These are phyloP conservation scores for Guyanaporus albipodus DNA, from an alignment of 768 basidiomycete genomes.

Conservation along the genomic window DNA sequence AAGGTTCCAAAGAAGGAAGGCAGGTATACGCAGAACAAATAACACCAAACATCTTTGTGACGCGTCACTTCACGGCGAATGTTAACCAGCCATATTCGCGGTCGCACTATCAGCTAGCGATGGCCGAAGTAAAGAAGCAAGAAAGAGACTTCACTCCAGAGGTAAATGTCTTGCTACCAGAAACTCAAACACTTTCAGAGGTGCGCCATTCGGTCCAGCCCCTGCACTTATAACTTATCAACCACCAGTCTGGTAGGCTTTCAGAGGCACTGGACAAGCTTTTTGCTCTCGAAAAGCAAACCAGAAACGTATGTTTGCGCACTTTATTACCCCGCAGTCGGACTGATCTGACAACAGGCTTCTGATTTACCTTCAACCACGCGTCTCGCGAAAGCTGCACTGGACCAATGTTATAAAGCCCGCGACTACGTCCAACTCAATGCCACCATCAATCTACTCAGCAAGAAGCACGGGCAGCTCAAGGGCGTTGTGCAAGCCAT, in stretches of 20 bases:
- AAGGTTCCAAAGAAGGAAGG: slow-evolving; percentile 23
- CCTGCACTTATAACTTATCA: slow-evolving; percentile 7
- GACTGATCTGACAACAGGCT: slow-evolving; percentile 53
- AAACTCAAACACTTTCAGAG: slow-evolving; percentile 65
- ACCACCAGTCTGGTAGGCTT: slow-evolving; percentile 66
- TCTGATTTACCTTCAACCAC: slow-evolving; percentile 92
- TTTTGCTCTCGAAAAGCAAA: slow-evolving; percentile 87
- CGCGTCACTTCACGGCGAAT: slow-evolving; percentile 49
- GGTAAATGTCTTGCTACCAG: slow-evolving; percentile 70
- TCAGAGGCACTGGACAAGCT: slow-evolving; percentile 90
- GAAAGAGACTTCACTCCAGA: slow-evolving; percentile 86
- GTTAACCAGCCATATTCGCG: slow-evolving; percentile 38
- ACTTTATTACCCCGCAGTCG: neutral
- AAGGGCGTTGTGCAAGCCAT: slow-evolving; percentile 88
- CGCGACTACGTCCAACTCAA: slow-evolving; percentile 70
- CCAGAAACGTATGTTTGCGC: slow-evolving; percentile 73
- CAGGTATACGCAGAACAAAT: slow-evolving; percentile 23
- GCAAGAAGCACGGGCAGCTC: slow-evolving; percentile 97
- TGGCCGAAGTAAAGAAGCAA: slow-evolving; percentile 81
- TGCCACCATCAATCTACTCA: slow-evolving; percentile 59
- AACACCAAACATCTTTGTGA: slow-evolving; percentile 51
- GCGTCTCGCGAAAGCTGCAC: slow-evolving; percentile 70
- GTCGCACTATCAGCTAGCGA: slow-evolving; percentile 43
- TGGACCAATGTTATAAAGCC: slow-evolving; percentile 68
- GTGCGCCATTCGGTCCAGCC: slow-evolving; percentile 38